phyloP scores from a whole-genome alignment of 352 stramenopile species.

The Pythium vanterpoolii region DNA sequence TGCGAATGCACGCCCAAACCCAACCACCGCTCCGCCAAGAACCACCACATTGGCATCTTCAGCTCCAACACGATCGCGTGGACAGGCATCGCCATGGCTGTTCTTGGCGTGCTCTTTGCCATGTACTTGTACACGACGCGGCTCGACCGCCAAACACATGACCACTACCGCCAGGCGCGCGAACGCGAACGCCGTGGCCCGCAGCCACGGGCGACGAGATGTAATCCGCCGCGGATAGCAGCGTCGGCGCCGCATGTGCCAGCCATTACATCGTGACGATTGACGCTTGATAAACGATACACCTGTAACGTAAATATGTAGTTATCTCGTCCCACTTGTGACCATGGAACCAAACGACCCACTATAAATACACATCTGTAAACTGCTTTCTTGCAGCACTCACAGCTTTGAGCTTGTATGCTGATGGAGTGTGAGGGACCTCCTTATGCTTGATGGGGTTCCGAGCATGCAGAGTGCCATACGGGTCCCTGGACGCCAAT shows the following conservation, averaged over 20 bases:
- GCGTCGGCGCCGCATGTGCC: not conserved
- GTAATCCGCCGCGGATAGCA: not conserved
- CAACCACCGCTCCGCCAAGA: not conserved
- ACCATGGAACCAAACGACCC: too few species aligned
- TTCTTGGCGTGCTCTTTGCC: not conserved
- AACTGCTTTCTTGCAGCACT: too few species aligned
- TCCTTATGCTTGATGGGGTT: too few species aligned
- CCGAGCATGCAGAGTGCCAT: too few species aligned
- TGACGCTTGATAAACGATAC: too few species aligned
- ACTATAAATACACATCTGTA: too few species aligned
- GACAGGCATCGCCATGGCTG: not conserved
- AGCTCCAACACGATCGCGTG: not conserved
- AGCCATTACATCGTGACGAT: not conserved
- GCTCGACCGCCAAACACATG: not conserved
- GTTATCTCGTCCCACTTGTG: too few species aligned
- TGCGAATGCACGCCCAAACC: not conserved
- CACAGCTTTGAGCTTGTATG: too few species aligned
- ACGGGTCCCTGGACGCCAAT: too few species aligned
- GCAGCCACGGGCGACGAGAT: not conserved
- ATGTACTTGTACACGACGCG: constrained; percentile 1
- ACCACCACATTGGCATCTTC: not conserved
- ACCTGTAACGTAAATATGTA: not conserved
- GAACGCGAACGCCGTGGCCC: not conserved
- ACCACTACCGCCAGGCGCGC: not conserved
- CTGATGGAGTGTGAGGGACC: too few species aligned